phyloP scores from a whole-genome alignment of 2,329 filamentous ascomycete genomes.

The Verticillium dahliae region DNA sequence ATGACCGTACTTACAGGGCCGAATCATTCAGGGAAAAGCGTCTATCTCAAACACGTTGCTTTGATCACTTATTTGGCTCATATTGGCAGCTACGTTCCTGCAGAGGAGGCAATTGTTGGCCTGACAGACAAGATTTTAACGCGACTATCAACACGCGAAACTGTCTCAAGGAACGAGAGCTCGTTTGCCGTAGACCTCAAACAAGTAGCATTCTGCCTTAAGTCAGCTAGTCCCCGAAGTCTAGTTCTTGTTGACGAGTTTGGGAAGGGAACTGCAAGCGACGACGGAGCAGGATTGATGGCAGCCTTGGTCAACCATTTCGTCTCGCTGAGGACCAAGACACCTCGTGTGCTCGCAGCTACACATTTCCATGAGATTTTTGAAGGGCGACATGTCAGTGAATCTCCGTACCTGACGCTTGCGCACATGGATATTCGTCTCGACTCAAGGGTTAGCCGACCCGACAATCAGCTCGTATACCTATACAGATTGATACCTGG shows the following conservation, averaged over 20 bases:
- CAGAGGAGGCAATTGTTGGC: slow-evolving; percentile 67
- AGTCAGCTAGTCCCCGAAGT: slow-evolving; percentile 67
- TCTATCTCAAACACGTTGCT: slow-evolving; percentile 90
- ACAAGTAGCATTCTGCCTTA: slow-evolving; percentile 73
- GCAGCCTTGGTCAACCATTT: slow-evolving; percentile 53
- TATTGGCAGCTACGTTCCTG: slow-evolving; percentile 87
- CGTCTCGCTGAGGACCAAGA: slow-evolving; percentile 31
- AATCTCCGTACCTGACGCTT: slow-evolving; percentile 46
- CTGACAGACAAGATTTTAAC: slow-evolving; percentile 91
- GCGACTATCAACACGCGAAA: slow-evolving; percentile 69
- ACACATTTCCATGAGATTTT: slow-evolving; percentile 70
- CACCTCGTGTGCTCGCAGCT: slow-evolving; percentile 53
- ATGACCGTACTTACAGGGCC: slow-evolving; percentile 83
- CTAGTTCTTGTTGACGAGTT: slow-evolving; percentile 93
- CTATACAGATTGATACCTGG: slow-evolving; percentile 67
- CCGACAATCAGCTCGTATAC: slow-evolving; percentile 62
- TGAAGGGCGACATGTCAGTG: slow-evolving; percentile 50
- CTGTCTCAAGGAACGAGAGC: slow-evolving; percentile 51
- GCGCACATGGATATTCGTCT: slow-evolving; percentile 68
- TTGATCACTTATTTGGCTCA: slow-evolving; percentile 90
- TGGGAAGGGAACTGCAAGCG: slow-evolving; percentile 54
- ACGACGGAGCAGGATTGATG: slow-evolving; percentile 53
- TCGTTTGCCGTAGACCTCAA: slow-evolving; percentile 74
- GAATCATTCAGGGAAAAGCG: slow-evolving; percentile 94
- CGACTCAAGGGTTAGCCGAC: slow-evolving; percentile 40